Evolutionary conservation across 108 stramenopile species (phyloP), one percentile per base, ranked within the genome.

Genomic region (Nitzschia sp.): DNA sequence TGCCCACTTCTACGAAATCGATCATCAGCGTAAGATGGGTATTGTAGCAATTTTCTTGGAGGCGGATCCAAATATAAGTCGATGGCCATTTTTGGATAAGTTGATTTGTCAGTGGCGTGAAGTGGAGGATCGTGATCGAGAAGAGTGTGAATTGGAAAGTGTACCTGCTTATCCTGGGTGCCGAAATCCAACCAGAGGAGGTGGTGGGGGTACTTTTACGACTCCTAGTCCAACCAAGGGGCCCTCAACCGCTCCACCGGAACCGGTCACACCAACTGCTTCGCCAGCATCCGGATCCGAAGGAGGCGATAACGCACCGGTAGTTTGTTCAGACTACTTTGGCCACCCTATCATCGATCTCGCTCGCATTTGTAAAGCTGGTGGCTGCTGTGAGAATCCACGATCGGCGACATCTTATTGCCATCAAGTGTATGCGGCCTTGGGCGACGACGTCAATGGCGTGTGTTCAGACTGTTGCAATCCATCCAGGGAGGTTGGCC

Each of bases 101-200:
- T 29, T 80, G 28, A 80, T 80, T 47, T 80, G 79, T 31, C 38
- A 75, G 56, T 80, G 56, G 49, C 56, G 79, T 3, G 59, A 69
- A 25, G 74, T 59, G 29, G 79, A 80, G 59, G 79, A 80, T 21
- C 64, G 71, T 29, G 17, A 35, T 13, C 21, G 79, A 17, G 68
- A 59, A 31, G 69, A 54, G 47, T 80, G 79, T 61, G 79, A 74
- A 13, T 34, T 83, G 8, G 60, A 25, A 23, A 66, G 65, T 18
- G 69, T 72, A 3, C 28, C 35, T 4, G 26, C 55, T 17, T 82
- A 75, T 65, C 69, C 69, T 3, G 67, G 68, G 13, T 81, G 80
- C 21, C 56, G 38, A 0, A 73, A 73, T 65, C 48, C 46, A n/a
- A 31, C 9, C 36, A 59, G 70, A 5, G 54, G 54, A 1, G 54